These are phyloP conservation scores for Penicillium silybi DNA, from an alignment of 495 filamentous ascomycete species.

Conservation along the genomic window DNA sequence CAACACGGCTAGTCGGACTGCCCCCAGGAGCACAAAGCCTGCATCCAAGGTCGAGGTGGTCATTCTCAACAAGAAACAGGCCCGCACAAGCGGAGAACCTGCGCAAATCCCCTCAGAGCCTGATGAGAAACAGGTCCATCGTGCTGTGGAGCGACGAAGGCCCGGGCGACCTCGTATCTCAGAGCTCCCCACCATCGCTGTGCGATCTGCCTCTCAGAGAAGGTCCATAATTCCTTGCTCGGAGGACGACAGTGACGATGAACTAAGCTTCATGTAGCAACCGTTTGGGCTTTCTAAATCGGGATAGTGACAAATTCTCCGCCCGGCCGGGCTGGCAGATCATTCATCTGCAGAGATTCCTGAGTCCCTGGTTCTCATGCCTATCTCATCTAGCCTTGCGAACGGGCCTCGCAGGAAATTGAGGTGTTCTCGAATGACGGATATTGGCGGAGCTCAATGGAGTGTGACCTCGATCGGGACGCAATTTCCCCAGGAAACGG, in stretches of 20 bases:
- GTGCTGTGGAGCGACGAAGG: conserved; percentile 17
- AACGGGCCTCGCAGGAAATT: conserved; percentile 1
- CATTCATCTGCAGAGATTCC: background rate
- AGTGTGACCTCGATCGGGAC: background rate
- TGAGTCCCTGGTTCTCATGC: background rate
- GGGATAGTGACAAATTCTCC: background rate
- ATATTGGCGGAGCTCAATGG: background rate
- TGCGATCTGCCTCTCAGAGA: background rate
- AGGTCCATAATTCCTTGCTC: conserved; percentile 26
- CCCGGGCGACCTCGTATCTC: conserved; percentile 11
- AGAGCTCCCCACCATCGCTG: background rate
- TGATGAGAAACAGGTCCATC: conserved; percentile 18
- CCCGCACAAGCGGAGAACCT: background rate
- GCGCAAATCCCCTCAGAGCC: background rate
- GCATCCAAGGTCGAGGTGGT: conserved; percentile 34
- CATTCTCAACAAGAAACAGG: conserved; percentile 28
- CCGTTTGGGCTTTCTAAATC: background rate
- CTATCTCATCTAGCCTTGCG: background rate
- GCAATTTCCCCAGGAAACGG: background rate
- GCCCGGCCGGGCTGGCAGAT: background rate
- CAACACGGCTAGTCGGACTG: background rate
- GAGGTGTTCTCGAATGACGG: background rate
- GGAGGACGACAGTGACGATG: conserved; percentile 42
- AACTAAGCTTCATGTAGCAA: conserved; percentile 40
- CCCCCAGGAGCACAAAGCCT: background rate